Percentiles rank a stretch among this genome's conserved stretches.
phyloP scores from a whole-genome alignment of 2,329 filamentous ascomycete species.

The Ampelomyces quisqualis region DNA sequence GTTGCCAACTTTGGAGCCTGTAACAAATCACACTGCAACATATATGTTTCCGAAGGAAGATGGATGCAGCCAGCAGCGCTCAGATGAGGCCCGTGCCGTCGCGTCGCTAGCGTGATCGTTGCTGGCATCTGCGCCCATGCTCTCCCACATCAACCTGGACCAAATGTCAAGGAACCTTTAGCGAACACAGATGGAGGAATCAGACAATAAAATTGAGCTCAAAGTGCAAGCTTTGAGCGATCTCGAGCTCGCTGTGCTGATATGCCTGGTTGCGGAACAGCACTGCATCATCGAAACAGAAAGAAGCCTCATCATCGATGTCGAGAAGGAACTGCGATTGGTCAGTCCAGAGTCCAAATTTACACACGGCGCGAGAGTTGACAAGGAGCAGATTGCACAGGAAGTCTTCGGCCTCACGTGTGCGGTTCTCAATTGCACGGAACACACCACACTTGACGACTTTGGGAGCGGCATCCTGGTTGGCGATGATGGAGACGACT shows the following conservation, averaged over 20 bases:
- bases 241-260: slow-evolving; percentile 80
- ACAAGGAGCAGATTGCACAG: slow-evolving; percentile 68
- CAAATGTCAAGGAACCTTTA: not conserved
- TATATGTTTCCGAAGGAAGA: no score
- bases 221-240: slow-evolving; percentile 80
- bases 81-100: not conserved
- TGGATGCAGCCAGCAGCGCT: no score
- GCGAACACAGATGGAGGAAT: slow-evolving; percentile 3
- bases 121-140: not conserved
- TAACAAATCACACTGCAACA: no score
- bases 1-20: no score
- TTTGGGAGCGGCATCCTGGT: slow-evolving; percentile 71
- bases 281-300: slow-evolving; percentile 86
- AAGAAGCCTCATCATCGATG: slow-evolving; percentile 60
- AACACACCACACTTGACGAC: slow-evolving; percentile 74
- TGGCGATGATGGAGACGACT: slow-evolving; percentile 30
- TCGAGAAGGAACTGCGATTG: slow-evolving; percentile 73
- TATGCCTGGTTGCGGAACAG: slow-evolving; percentile 77
- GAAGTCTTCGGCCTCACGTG: slow-evolving; percentile 72
- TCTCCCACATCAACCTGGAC: not conserved
- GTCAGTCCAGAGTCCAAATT: no score
- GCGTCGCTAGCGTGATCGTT: not conserved
- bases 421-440: slow-evolving; percentile 70
- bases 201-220: slow-evolving; percentile 44
- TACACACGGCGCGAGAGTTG: no score